Percentiles rank a stretch among this genome's conserved stretches.
phyloP scores from a whole-genome alignment of 176 grass and related monocot species.

The Cenchrus fungigraminus region DNA sequence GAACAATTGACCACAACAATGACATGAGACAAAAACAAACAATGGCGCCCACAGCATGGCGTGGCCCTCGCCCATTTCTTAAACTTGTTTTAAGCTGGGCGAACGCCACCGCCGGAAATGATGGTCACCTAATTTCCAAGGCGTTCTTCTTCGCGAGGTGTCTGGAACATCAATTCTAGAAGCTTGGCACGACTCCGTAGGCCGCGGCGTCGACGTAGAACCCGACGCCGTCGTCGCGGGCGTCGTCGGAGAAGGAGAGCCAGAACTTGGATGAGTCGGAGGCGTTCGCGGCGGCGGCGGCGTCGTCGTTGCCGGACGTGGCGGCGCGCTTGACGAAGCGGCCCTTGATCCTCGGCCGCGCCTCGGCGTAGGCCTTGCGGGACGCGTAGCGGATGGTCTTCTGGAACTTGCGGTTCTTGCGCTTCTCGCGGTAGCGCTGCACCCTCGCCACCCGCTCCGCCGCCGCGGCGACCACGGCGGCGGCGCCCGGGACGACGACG shows the following conservation, averaged over 20 bases:
- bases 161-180: conserved; percentile 41
- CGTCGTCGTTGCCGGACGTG: neutral
- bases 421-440: conserved; percentile 73
- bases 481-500: conserved; percentile 18
- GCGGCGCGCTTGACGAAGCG: conserved; percentile 61
- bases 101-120: neutral
- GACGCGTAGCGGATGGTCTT: conserved; percentile 80
- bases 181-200: conserved; percentile 50
- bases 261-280: conserved; percentile 28
- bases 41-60: neutral
- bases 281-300: neutral
- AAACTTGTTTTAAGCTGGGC: conserved; percentile 33
- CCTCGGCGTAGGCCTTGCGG: conserved; percentile 80
- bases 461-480: conserved; percentile 11
- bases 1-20: neutral
- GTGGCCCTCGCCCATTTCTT: conserved; percentile 24
- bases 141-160: neutral
- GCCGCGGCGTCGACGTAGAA: conserved; percentile 40
- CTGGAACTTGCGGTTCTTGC: conserved; percentile 75
- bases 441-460: conserved; percentile 56
- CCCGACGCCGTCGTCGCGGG: conserved; percentile 23
- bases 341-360: conserved; percentile 72
- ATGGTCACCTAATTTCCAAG: neutral
- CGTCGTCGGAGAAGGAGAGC: conserved; percentile 43
- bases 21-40: conserved; percentile 5